phyloP scores from a whole-genome alignment of 306 rosid species.

The Malus fusca region DNA sequence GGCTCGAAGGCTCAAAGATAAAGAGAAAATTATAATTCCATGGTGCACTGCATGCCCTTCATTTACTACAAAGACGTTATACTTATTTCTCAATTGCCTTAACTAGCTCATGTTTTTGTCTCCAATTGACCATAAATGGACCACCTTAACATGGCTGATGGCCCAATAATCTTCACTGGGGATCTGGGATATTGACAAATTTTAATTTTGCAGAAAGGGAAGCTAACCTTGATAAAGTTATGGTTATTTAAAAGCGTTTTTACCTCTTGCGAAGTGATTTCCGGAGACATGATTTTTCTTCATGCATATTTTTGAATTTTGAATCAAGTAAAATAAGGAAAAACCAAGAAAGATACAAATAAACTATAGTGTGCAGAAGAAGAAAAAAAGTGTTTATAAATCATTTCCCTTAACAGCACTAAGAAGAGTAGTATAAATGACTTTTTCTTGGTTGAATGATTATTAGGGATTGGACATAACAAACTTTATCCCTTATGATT shows the following conservation, averaged over 20 bases:
- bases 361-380: too few relatives aligned
- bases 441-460: too few relatives aligned
- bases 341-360: too few relatives aligned
- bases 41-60: background rate
- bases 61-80: too few relatives aligned
- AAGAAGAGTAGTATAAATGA: too few relatives aligned
- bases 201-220: background rate
- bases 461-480: background rate
- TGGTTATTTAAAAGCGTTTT: background rate
- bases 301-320: too few relatives aligned
- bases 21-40: background rate
- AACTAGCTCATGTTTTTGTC: background rate
- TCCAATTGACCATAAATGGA: background rate
- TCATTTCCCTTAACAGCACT: too few relatives aligned
- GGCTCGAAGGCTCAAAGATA: background rate
- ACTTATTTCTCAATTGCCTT: background rate
- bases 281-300: too few relatives aligned
- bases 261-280: too few relatives aligned
- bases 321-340: too few relatives aligned
- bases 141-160: background rate
- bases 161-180: background rate
- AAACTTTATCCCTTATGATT: background rate
- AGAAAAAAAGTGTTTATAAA: too few relatives aligned
- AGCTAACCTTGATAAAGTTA: background rate
- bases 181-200: too few relatives aligned